These are phyloP conservation scores for Spathaspora jeffriesii DNA, from an alignment of 1,139 yeast genomes.

Conservation along the genomic window DNA sequence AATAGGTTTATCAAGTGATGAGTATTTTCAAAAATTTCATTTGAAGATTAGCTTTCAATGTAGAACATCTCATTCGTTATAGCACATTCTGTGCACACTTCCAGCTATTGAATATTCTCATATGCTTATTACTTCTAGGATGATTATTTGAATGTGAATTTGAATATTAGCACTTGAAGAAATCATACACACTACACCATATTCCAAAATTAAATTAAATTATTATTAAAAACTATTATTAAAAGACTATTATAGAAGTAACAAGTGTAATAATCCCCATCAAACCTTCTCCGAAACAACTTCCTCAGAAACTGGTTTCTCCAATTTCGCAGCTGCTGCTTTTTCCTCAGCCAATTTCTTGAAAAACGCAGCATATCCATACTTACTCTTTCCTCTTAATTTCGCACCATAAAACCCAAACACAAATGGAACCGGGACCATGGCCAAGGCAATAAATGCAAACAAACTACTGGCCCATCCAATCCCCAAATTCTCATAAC, in stretches of 20 bases:
- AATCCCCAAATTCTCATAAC: slow-evolving; percentile 38
- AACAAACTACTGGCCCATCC: slow-evolving; percentile 41
- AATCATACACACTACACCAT: not conserved
- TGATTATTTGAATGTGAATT: too few species aligned
- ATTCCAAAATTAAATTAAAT: not conserved
- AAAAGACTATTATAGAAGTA: not conserved
- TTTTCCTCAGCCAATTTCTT: slow-evolving; percentile 28
- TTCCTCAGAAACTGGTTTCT: slow-evolving; percentile 1
- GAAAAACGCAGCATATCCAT: slow-evolving; percentile 57
- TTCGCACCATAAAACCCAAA: slow-evolving; percentile 58
- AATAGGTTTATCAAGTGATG: too few species aligned
- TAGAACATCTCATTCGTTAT: too few species aligned
- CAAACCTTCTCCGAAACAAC: slow-evolving; percentile 11
- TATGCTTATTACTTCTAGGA: too few species aligned
- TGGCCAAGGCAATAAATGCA: slow-evolving; percentile 33
- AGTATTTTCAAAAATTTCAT: too few species aligned
- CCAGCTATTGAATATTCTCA: too few species aligned
- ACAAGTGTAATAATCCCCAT: not conserved
- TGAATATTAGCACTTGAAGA: too few species aligned
- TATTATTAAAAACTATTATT: not conserved
- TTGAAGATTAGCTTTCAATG: too few species aligned
- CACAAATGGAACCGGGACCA: slow-evolving; percentile 40
- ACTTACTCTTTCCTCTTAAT: slow-evolving; percentile 55
- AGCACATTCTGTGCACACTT: too few species aligned
- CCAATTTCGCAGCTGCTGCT: slow-evolving; percentile 12